Evolutionary conservation across 306 rosid genomes (phyloP), one percentile per base, ranked within the genome.

Genomic region (Psophocarpus tetragonolobus): DNA sequence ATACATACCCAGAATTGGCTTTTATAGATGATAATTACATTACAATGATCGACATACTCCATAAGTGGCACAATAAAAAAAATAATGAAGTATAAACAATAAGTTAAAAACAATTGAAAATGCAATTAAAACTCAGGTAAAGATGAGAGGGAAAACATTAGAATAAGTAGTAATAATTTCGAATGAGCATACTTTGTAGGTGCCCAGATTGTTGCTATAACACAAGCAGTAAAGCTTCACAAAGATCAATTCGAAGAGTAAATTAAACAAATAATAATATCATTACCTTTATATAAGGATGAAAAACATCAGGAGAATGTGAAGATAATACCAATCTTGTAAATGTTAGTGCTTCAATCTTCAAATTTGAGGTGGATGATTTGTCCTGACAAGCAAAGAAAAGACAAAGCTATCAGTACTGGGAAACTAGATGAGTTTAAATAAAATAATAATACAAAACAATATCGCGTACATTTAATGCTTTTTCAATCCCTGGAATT

Each of bases 401-500:
- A 85, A 68, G 74, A 68, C 39, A 38, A 73, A 66, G 76, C 29
- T 75, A 35, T 80, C 73, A 68, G 68, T 42, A 71, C 56, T 33
- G 33, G 35, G 62, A 62, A 53, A 64, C 57, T 58, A 35, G 11
- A 63, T 13, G n/a, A 27, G 51, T 56, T 29, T 48, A 15, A 51
- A 72, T 48, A 51, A 26, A 41, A 32, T 45, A 51, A 68, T 68
- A 39, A 79, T 45, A 21, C 12, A 38, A 77, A 60, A 62, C 35
- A 73, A 73, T 47, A 41, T 17, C 41, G 65, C 92, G 83, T 87
- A 96, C 99, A 79, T 84, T 96, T 86, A 93, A 86, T 60, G 99
- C 99, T 13, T 92, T 96, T 68, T 96, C 98, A 78, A 96, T 92
- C 86, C 99, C 99, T 36, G 98, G 98, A 83, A 96, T 92, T 85